Evolutionary conservation across 73 alveolate genomes (phyloP).

Genomic region (Blepharisma japonicum): DNA sequence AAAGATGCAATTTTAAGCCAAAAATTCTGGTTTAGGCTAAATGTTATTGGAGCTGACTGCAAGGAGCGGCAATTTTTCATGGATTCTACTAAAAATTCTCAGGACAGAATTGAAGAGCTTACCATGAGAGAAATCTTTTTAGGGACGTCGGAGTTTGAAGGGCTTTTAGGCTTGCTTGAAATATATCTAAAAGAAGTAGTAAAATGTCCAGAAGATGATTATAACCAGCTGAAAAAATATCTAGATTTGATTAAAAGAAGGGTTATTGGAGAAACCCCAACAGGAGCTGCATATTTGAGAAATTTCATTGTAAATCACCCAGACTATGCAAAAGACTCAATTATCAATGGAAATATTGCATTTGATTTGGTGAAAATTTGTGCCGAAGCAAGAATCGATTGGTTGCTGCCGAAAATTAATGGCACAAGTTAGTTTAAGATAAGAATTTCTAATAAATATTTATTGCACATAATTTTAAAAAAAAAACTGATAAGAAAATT

Average conservation of each 20-base stretch:
- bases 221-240: slow-evolving; percentile 39
- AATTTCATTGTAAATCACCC: slow-evolving; percentile 78
- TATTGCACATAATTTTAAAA: no score
- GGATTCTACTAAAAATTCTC: slow-evolving; percentile 1
- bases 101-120: slow-evolving; percentile 66
- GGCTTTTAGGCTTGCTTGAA: slow-evolving; percentile 63
- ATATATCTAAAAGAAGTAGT: slow-evolving; percentile 37
- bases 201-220: slow-evolving; percentile 35
- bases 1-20: slow-evolving; percentile 71
- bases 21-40: slow-evolving; percentile 83
- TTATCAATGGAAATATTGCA: slow-evolving; percentile 65
- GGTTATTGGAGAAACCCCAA: slow-evolving; percentile 79
- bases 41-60: slow-evolving; percentile 49
- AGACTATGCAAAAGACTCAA: slow-evolving; percentile 77
- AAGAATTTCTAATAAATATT: no score
- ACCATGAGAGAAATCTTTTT: slow-evolving; percentile 73
- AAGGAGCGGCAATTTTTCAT: background rate
- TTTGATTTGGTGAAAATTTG: slow-evolving; percentile 47
- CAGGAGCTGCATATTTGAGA: slow-evolving; percentile 90
- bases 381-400: no score
- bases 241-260: slow-evolving; percentile 57
- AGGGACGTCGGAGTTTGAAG: slow-evolving; percentile 59
- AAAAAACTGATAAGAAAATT: no score
- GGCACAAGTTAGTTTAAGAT: no score
- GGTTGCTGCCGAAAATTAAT: no score